A percentile compares a stretch with the other conserved stretches of the same genome.
Evolutionary conservation across 352 stramenopile species (phyloP).

Genomic region (Pythium monospermum): DNA sequence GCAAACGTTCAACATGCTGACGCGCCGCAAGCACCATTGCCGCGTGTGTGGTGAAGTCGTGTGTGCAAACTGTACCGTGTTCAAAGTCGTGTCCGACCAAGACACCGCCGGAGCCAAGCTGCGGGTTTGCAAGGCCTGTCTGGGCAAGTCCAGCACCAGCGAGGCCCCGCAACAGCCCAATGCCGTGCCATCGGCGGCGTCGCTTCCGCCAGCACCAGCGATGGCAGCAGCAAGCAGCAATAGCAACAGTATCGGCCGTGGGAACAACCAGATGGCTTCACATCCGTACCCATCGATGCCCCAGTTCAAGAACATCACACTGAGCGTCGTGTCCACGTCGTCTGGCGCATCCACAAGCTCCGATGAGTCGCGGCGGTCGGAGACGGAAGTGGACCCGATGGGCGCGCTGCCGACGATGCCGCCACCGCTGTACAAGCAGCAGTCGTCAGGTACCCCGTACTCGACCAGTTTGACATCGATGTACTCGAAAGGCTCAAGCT

Average conservation of each 20-base stretch:
- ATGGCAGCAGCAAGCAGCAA: not conserved
- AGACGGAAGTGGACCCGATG: conserved; percentile 15
- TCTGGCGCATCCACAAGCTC: conserved; percentile 25
- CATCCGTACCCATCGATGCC: conserved; percentile 16
- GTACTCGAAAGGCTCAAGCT: conserved; percentile 23
- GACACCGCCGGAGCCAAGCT: conserved; percentile 42
- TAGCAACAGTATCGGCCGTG: not conserved
- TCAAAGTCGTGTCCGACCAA: conserved; percentile 66
- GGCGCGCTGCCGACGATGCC: conserved; percentile 9
- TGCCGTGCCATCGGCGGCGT: conserved; percentile 5
- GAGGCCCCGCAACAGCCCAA: conserved; percentile 6
- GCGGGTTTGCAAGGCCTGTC: conserved; percentile 76
- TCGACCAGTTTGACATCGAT: conserved; percentile 17
- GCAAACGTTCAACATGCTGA: conserved; percentile 76
- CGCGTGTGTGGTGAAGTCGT: conserved; percentile 86
- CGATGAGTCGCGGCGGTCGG: conserved; percentile 24
- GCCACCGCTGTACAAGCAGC: conserved; percentile 12
- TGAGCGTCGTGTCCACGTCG: conserved; percentile 25
- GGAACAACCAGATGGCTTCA: conserved; percentile 2
- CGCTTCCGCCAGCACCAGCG: not conserved
- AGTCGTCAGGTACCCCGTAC: conserved; percentile 7
- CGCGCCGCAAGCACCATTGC: conserved; percentile 82
- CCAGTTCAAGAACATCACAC: conserved; percentile 26
- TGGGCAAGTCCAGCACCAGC: conserved; percentile 49
- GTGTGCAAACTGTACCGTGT: conserved; percentile 71